These are phyloP conservation scores for Trichoderma pleuroti DNA, from an alignment of 2,329 filamentous ascomycete species.

Conservation along the genomic window DNA sequence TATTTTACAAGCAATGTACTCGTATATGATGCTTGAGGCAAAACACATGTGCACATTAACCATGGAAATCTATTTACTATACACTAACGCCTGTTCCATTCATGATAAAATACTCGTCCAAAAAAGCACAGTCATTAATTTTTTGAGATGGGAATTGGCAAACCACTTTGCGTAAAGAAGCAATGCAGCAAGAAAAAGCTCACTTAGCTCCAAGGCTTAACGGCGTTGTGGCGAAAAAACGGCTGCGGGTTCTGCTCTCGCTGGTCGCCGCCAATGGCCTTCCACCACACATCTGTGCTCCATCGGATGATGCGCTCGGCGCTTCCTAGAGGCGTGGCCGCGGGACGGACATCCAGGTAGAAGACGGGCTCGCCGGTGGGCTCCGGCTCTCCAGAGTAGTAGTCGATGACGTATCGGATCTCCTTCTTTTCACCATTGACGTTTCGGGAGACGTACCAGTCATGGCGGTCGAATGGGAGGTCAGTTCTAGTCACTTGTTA, in stretches of 20 bases:
- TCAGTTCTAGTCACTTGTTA: slow-evolving; percentile 54
- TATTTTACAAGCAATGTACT: neutral
- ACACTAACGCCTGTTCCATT: slow-evolving; percentile 15
- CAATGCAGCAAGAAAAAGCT: neutral
- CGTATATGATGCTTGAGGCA: neutral
- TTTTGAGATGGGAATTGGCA: slow-evolving; percentile 15
- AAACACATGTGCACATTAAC: neutral
- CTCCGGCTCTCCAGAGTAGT: slow-evolving; percentile 78
- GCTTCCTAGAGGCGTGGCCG: slow-evolving; percentile 74
- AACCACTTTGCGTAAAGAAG: slow-evolving; percentile 13
- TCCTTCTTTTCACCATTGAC: slow-evolving; percentile 66
- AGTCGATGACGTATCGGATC: slow-evolving; percentile 94
- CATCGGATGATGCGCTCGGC: slow-evolving; percentile 81
- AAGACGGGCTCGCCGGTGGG: slow-evolving; percentile 85
- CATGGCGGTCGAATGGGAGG: slow-evolving; percentile 92
- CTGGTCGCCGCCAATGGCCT: slow-evolving; percentile 69
- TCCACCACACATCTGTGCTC: slow-evolving; percentile 94
- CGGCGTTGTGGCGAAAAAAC: slow-evolving; percentile 30
- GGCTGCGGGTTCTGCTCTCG: slow-evolving; percentile 44
- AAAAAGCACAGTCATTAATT: slow-evolving; percentile 21
- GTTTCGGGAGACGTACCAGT: slow-evolving; percentile 86
- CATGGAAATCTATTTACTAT: slow-evolving; percentile 1
- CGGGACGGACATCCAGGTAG: slow-evolving; percentile 89
- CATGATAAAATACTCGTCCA: slow-evolving; percentile 29
- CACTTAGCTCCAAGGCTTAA: slow-evolving; percentile 22